Conservation (phyloP, 371 early-diverging fungal genomes). For the Batkoa obscura region DNA sequence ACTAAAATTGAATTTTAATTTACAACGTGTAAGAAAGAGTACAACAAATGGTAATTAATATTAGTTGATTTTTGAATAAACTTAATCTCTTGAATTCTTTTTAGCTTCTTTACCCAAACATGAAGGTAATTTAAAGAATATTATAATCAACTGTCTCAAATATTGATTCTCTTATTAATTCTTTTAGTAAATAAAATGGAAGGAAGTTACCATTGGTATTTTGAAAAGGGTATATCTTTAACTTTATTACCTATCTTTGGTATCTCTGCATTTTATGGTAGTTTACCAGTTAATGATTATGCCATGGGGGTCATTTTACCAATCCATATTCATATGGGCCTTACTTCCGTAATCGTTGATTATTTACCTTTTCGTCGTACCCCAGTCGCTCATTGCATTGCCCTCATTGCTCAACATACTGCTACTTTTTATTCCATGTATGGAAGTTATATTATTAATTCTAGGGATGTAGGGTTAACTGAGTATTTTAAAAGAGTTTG, state of each 20-base stretch:
- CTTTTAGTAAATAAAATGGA: slow-evolving; percentile 7
- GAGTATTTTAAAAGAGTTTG: neutral
- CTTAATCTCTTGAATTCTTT: too few relatives aligned
- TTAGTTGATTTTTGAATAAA: too few relatives aligned
- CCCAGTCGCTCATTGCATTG: slow-evolving; percentile 26
- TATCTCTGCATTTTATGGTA: too few relatives aligned
- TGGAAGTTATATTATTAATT: neutral
- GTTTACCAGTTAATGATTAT: slow-evolving; percentile 68
- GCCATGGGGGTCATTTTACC: slow-evolving; percentile 74
- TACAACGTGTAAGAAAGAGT: too few relatives aligned
- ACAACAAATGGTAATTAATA: too few relatives aligned
- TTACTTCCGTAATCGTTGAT: slow-evolving; percentile 48
- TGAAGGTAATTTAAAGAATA: too few relatives aligned
- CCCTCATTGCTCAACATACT: neutral
- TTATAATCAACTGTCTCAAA: too few relatives aligned
- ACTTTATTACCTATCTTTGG: slow-evolving; percentile 59
- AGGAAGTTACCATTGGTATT: slow-evolving; percentile 81
- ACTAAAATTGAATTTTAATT: too few relatives aligned
- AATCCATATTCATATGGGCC: slow-evolving; percentile 73
- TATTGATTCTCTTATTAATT: too few relatives aligned
- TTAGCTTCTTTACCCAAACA: too few relatives aligned
- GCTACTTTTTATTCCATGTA: neutral
- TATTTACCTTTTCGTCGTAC: slow-evolving; percentile 60
- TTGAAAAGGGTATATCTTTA: slow-evolving; percentile 61
- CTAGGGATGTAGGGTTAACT: neutral